Percentiles rank a stretch among this genome's conserved stretches.
Evolutionary conservation across 306 rosid genomes (phyloP).

Genomic region (Cucumis melo): DNA sequence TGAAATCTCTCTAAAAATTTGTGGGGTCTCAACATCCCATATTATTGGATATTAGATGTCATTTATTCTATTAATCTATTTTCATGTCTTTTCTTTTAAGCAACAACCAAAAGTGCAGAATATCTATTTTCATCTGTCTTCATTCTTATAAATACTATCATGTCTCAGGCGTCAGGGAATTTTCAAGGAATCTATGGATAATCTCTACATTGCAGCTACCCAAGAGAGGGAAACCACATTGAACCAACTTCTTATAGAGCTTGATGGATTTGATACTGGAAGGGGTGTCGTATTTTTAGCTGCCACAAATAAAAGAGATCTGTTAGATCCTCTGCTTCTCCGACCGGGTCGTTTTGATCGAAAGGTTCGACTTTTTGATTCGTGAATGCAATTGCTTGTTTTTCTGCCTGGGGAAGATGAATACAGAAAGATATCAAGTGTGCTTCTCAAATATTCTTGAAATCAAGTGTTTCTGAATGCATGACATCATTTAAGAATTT

Average conservation of each 20-base stretch:
- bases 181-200: slow-evolving; percentile 68
- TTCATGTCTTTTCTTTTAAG: neutral
- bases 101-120: too few species aligned
- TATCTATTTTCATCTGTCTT: neutral
- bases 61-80: neutral
- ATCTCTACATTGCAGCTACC: slow-evolving; percentile 81
- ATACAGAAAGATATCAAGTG: neutral
- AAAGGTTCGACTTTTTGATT: slow-evolving; percentile 50
- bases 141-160: neutral
- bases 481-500: too few species aligned
- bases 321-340: slow-evolving; percentile 96
- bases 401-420: neutral
- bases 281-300: slow-evolving; percentile 95
- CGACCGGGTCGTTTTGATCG: slow-evolving; percentile 99
- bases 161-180: slow-evolving; percentile 85
- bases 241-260: slow-evolving; percentile 92
- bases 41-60: neutral
- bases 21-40: neutral
- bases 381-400: slow-evolving; percentile 5
- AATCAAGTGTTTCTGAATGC: too few species aligned
- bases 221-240: slow-evolving; percentile 98
- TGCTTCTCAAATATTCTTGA: neutral
- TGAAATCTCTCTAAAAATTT: neutral
- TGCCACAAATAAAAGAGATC: slow-evolving; percentile 94
- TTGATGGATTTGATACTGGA: slow-evolving; percentile 98